Percentiles rank a stretch among this genome's conserved stretches.
Evolutionary conservation across 768 basidiomycete genomes (phyloP).

Genomic region (Hemileccinum rubropunctum): DNA sequence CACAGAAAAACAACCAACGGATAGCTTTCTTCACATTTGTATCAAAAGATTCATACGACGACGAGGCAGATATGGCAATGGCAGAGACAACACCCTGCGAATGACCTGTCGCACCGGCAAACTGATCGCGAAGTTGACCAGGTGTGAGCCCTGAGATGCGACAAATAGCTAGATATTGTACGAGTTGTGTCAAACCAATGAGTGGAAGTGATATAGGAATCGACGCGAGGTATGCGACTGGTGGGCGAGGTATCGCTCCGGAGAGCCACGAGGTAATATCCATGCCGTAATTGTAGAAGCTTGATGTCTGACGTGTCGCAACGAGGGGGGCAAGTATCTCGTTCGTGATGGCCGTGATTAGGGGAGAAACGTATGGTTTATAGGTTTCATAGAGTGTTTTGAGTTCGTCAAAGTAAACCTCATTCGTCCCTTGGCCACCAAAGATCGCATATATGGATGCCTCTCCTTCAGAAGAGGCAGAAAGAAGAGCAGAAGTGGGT

Average conservation of each 20-base stretch:
- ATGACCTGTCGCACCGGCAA: conserved; percentile 92
- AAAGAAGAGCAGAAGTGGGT: conserved; percentile 66
- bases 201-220: conserved; percentile 93
- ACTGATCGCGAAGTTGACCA: conserved; percentile 69
- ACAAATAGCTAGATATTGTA: conserved; percentile 84
- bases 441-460: conserved; percentile 89
- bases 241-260: conserved; percentile 65
- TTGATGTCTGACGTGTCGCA: conserved; percentile 48
- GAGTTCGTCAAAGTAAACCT: conserved; percentile 96
- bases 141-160: conserved; percentile 74
- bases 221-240: conserved; percentile 84
- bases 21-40: conserved; percentile 80
- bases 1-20: conserved; percentile 91
- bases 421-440: conserved; percentile 97
- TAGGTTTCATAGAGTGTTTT: conserved; percentile 91
- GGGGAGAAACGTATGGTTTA: conserved; percentile 75
- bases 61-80: conserved; percentile 80
- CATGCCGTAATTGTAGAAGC: conserved; percentile 79
- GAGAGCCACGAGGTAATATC: conserved; percentile 84
- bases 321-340: conserved; percentile 73
- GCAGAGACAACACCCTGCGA: conserved; percentile 97
- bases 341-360: conserved; percentile 61
- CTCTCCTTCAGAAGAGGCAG: conserved; percentile 56
- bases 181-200: conserved; percentile 94
- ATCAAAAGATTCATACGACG: conserved; percentile 69